Base-by-base conservation (phyloP, 2,329 filamentous ascomycete genomes). In the Fusarium nematophilum region DNA sequence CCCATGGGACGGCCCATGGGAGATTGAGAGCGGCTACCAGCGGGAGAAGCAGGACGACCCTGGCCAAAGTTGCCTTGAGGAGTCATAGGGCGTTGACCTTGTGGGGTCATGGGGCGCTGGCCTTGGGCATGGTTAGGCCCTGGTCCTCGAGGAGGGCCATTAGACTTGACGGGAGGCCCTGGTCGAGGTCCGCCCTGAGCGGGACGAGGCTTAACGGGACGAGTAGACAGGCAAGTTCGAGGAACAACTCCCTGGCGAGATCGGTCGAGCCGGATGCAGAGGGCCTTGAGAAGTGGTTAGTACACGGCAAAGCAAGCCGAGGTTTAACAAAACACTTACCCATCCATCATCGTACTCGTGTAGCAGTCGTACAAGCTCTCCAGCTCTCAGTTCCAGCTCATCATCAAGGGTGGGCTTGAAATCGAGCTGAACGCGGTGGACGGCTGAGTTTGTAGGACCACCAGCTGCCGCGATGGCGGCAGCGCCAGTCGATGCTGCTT, bases 301-400 rank as follows among this genome's bases (percentile, higher is more conserved):
- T 65, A 38, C 7, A 42, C 8, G 26, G 6, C 17, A 21, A n/a
- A 6, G 21, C 21, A 29, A 31, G 9, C 13, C 17, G 5, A 29
- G 4, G 9, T 13, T 8, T 13, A 17, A 9, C 8, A 21, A 17
- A 50, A 33, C 15, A 83, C 90, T 84, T 85, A 94, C 91, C 95
- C 95, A 99, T 70, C 95, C 95, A 77, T 99, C 95, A 72, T 99
- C 95, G 70, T 98, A 99, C 77, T 97, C 93, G 72, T 98, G 94
- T 46, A 98, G 82, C 62, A 99, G 81, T 62, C 94, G 86, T 44
- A 98, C 92, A 42, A 99, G 82, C 60, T 96, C 89, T 46, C 95
- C 95, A 53, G 89, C 86, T 60, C 81, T 85, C 37, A 99, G 83
- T 60, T 87, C 90, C 70, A 99, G 82, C 77, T 99, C 95, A 72